phyloP scores from a whole-genome alignment of 805 yeast genomes.

The Pichia occidentalis region DNA sequence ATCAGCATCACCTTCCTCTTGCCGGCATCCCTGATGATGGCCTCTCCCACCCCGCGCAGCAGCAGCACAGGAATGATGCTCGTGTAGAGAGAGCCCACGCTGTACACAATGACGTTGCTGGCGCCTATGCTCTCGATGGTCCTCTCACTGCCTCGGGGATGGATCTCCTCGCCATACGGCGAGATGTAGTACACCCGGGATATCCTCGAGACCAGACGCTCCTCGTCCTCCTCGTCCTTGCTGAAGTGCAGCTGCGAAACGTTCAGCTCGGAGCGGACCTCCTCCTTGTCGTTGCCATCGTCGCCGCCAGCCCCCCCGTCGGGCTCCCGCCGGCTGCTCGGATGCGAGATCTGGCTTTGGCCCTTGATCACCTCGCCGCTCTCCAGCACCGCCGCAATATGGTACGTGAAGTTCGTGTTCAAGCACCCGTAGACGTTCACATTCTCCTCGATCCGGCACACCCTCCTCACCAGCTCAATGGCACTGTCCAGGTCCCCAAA shows the following conservation, averaged over 20 bases:
- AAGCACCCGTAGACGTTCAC: conserved; percentile 70
- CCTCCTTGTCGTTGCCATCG: conserved; percentile 28
- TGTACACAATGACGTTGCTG: conserved; percentile 57
- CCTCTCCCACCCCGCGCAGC: conserved; percentile 64
- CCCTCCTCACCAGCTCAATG: conserved; percentile 62
- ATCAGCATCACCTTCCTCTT: conserved; percentile 54
- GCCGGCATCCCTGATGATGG: conserved; percentile 31
- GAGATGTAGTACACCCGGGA: conserved; percentile 71
- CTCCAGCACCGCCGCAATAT: conserved; percentile 67
- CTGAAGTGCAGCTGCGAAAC: conserved; percentile 4
- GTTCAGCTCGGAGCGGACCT: conserved; percentile 39
- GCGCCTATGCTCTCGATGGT: conserved; percentile 45
- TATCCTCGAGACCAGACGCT: conserved; percentile 70
- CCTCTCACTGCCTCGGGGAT: conserved; percentile 63
- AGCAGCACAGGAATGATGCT: conserved; percentile 76
- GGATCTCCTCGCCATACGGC: conserved; percentile 81
- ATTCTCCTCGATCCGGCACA: conserved; percentile 50
- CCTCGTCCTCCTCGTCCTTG: conserved; percentile 43
- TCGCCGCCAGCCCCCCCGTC: conserved; percentile 5
- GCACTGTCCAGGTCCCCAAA: conserved; percentile 83
- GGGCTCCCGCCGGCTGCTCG: conserved; percentile 28
- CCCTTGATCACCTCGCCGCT: conserved; percentile 78
- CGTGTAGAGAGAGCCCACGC: conserved; percentile 87
- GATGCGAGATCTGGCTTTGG: conserved; percentile 91
- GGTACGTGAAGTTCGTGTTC: conserved; percentile 79